These are phyloP conservation scores for Mycena belliarum DNA, from an alignment of 768 basidiomycete species.

Conservation along the genomic window DNA sequence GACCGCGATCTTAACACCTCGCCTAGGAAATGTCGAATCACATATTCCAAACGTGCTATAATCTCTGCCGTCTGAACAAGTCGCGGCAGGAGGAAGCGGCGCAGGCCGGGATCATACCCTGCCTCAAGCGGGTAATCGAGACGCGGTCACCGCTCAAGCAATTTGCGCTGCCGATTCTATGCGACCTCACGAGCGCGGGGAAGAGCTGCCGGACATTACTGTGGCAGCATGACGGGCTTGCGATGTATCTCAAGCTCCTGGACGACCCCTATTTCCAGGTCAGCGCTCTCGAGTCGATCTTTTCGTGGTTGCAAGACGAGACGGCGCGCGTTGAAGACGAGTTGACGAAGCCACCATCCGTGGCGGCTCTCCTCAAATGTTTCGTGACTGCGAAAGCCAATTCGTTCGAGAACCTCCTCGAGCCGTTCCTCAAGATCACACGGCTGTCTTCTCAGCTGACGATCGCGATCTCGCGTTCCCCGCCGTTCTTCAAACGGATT, in stretches of 20 bases:
- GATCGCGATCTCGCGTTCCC: slow-evolving; percentile 71
- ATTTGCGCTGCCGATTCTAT: slow-evolving; percentile 94
- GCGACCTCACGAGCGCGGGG: slow-evolving; percentile 93
- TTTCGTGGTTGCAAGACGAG: slow-evolving; percentile 96
- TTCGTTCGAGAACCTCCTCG: slow-evolving; percentile 89
- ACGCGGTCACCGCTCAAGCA: slow-evolving; percentile 92
- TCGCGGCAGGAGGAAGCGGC: slow-evolving; percentile 96
- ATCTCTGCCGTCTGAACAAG: slow-evolving; percentile 93
- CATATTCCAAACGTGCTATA: slow-evolving; percentile 96
- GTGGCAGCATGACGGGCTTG: slow-evolving; percentile 93
- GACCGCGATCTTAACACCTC: slow-evolving; percentile 1
- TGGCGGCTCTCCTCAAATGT: slow-evolving; percentile 72
- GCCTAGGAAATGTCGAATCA: slow-evolving; percentile 93
- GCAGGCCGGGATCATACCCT: slow-evolving; percentile 91
- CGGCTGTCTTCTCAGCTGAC: slow-evolving; percentile 76
- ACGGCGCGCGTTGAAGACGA: slow-evolving; percentile 91
- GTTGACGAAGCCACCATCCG: slow-evolving; percentile 62
- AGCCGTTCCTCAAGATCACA: slow-evolving; percentile 90
- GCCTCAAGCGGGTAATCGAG: slow-evolving; percentile 85
- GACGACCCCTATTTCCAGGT: slow-evolving; percentile 92
- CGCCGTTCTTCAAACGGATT: slow-evolving; percentile 85
- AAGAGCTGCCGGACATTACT: slow-evolving; percentile 87
- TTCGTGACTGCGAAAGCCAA: slow-evolving; percentile 87
- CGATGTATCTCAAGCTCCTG: slow-evolving; percentile 74
- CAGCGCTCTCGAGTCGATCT: slow-evolving; percentile 85